These are phyloP conservation scores for Amoebophrya sp. DNA, from an alignment of 169 alveolate genomes.

Conservation along the genomic window DNA sequence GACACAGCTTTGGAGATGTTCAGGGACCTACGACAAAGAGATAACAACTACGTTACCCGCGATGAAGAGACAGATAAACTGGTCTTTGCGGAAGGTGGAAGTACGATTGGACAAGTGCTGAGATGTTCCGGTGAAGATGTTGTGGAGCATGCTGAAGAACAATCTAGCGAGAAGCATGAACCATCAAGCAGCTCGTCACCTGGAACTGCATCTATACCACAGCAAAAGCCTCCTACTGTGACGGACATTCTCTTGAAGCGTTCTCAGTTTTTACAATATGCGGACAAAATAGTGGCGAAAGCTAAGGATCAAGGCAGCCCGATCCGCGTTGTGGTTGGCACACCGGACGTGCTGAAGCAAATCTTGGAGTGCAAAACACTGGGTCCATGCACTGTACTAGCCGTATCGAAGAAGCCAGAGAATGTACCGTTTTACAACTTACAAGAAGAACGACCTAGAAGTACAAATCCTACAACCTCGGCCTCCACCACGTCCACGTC, in stretches of 20 bases:
- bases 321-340: not conserved
- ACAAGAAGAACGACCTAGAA: no score
- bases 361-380: not conserved
- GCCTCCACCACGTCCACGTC: no score
- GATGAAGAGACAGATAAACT: not conserved
- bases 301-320: not conserved
- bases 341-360: not conserved
- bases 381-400: not conserved
- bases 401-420: not conserved
- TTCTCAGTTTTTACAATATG: not conserved
- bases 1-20: not conserved
- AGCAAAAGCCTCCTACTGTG: not conserved
- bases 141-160: not conserved
- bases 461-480: no score
- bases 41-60: not conserved
- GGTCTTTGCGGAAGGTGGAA: not conserved
- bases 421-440: not conserved
- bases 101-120: not conserved
- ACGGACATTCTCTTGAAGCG: not conserved
- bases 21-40: not conserved
- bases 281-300: not conserved
- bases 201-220: not conserved
- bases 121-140: not conserved
- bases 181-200: not conserved
- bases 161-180: not conserved